Evolutionary conservation across 2,329 filamentous ascomycete species (phyloP).

Genomic region (Didymellaceae sp.): DNA sequence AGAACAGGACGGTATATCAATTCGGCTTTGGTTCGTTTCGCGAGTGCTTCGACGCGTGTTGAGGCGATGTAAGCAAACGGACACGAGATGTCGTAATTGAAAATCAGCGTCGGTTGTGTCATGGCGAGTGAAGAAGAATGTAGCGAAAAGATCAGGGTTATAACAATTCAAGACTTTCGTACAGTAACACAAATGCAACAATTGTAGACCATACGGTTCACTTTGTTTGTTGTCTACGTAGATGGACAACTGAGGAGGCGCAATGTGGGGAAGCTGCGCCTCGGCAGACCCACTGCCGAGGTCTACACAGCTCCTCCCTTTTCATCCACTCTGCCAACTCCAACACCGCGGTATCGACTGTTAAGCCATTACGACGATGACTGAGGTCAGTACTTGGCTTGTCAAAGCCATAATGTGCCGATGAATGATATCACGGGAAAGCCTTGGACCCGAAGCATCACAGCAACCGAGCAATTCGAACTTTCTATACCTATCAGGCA

Average conservation of each 20-base stretch:
- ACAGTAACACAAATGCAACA: too few relatives aligned
- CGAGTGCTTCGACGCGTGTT: constrained; percentile 40
- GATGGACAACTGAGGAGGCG: background rate
- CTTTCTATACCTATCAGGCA: too few relatives aligned
- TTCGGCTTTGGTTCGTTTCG: constrained; percentile 32
- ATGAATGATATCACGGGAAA: too few relatives aligned
- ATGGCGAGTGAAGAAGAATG: background rate
- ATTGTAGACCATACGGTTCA: background rate
- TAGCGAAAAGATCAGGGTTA: background rate
- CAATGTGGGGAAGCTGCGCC: constrained; percentile 4
- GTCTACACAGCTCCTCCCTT: background rate
- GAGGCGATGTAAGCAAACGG: constrained; percentile 50
- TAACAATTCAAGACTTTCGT: background rate
- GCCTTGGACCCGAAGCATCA: too few relatives aligned
- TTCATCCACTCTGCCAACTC: background rate
- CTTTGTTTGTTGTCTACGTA: background rate
- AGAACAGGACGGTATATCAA: constrained; percentile 40
- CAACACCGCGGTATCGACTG: background rate
- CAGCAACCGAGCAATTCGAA: too few relatives aligned
- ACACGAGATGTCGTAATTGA: constrained; percentile 40
- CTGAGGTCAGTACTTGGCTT: too few relatives aligned
- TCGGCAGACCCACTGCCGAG: constrained; percentile 1
- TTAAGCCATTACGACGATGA: too few relatives aligned
- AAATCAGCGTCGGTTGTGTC: constrained; percentile 8
- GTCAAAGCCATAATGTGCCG: too few relatives aligned